Base-by-base conservation (phyloP, 805 yeast species). In the Yamadazyma scolyti region DNA sequence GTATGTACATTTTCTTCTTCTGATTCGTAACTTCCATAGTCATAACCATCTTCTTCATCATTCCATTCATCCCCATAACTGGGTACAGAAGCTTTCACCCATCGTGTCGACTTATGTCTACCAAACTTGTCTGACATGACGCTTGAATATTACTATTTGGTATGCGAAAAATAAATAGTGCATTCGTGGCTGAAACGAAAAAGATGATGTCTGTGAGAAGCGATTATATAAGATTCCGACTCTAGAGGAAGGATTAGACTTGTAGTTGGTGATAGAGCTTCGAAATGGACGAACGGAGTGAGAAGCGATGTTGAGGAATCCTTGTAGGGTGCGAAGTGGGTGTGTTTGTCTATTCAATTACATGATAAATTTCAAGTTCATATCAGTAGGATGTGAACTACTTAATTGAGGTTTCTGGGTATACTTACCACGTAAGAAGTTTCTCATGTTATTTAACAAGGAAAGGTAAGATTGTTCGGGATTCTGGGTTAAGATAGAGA, bases 61-160 rank as follows among this genome's bases (percentile, higher is more conserved):
- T 53, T 61, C 70, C 70, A 64, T 14, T 61, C 67, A 33, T 61
- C 67, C 1, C 68, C 68, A 36, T 63, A 63, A 3, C 53, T 33
- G n/a, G 71, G 72, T 4, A 57, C 60, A n/a, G 58, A 42, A 5
- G 71, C 63, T 31, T 57, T 59, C 8, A 56, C 68, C 71, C 71
- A 65, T 29, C 72, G 48, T 5, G 68, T 54, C 21, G 70, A 64
- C 27, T 55, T 56, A 34, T 65, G 71, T 45, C 72, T 56, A 17
- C 57, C 68, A 39, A 65, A 61, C 28, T 56, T 53, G 28, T 63
- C 70, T 13, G 54, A 20, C 60, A 54, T 54, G 20, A 7, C 14
- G 25, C 11, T 22, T 10, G 7, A 22, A 22, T 9, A 22, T 24
- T n/a, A n/a, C n/a, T n/a, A n/a, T n/a, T n/a, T n/a, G n/a, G n/a